A percentile compares a stretch with the other conserved stretches of the same genome.
Conservation (phyloP, 1,284 basidiomycete genomes). For the Hypsizygus ulmarius region DNA sequence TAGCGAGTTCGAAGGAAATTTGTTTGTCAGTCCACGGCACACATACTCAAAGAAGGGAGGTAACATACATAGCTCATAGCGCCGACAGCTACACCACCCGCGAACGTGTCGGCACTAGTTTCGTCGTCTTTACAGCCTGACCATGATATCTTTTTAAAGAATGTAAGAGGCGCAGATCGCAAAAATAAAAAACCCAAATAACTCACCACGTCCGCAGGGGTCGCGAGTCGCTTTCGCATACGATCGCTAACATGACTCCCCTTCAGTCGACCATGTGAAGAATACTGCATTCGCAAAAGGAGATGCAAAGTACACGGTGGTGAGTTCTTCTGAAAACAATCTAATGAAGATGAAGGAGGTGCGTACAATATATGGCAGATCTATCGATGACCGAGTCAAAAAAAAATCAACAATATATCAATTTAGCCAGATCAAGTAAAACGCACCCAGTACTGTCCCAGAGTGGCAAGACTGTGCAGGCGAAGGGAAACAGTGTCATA, state of each 20-base stretch:
- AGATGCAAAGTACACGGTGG: background rate
- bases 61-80: slow-evolving; percentile 66
- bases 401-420: no score
- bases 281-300: slow-evolving; percentile 45
- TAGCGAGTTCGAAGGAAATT: background rate
- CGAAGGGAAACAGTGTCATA: background rate
- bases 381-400: slow-evolving; percentile 29
- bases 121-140: slow-evolving; percentile 80
- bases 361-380: slow-evolving; percentile 61
- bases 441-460: slow-evolving; percentile 55
- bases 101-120: slow-evolving; percentile 60
- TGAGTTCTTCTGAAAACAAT: background rate
- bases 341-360: background rate
- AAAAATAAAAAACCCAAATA: slow-evolving; percentile 13
- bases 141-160: slow-evolving; percentile 51
- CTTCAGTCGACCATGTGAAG: slow-evolving; percentile 55
- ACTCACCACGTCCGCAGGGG: slow-evolving; percentile 51
- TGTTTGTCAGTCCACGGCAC: background rate
- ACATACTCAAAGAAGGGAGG: background rate
- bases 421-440: background rate
- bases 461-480: slow-evolving; percentile 56
- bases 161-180: background rate
- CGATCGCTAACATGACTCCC: slow-evolving; percentile 43
- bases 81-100: slow-evolving; percentile 54
- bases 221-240: slow-evolving; percentile 33